phyloP scores from a whole-genome alignment of 208 protist species.

The Jaenimonas drosophilae region DNA sequence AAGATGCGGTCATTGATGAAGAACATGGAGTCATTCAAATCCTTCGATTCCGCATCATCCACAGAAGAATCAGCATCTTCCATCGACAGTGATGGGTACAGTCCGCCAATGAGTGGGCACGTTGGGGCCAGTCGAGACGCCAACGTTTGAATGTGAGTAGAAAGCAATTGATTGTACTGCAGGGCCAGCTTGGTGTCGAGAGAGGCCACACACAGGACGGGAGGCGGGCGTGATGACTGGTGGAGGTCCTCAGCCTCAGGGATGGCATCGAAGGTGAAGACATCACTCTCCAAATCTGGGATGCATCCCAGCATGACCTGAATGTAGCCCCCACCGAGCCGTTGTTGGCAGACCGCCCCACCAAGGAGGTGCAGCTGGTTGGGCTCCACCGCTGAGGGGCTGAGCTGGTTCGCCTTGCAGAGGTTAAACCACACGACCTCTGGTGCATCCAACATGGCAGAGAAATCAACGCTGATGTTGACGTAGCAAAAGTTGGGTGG shows the following conservation, averaged over 20 bases:
- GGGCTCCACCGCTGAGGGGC: constrained; percentile 53
- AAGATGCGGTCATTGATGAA: constrained; percentile 79
- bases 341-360: constrained; percentile 64
- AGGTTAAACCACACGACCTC: constrained; percentile 84
- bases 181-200: constrained; percentile 59
- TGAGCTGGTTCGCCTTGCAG: constrained; percentile 55
- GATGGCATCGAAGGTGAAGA: constrained; percentile 78
- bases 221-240: constrained; percentile 17
- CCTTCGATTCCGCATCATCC: constrained; percentile 5
- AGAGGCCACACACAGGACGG: constrained; percentile 44
- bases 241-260: constrained; percentile 51
- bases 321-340: constrained; percentile 72
- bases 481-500: constrained; percentile 83
- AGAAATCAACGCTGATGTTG: constrained; percentile 69
- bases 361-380: constrained; percentile 72
- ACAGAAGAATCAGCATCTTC: too few relatives aligned
- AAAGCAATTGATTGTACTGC: constrained; percentile 66
- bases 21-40: constrained; percentile 63
- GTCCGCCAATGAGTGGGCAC: constrained; percentile 52
- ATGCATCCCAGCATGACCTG: constrained; percentile 75
- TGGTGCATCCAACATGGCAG: constrained; percentile 70
- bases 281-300: constrained; percentile 59
- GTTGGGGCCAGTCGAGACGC: constrained; percentile 14
- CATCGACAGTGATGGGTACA: constrained; percentile 61
- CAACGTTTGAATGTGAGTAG: constrained; percentile 38